Conservation (phyloP, 1,139 yeast species). For the Debaryomycetaceae sp. region DNA sequence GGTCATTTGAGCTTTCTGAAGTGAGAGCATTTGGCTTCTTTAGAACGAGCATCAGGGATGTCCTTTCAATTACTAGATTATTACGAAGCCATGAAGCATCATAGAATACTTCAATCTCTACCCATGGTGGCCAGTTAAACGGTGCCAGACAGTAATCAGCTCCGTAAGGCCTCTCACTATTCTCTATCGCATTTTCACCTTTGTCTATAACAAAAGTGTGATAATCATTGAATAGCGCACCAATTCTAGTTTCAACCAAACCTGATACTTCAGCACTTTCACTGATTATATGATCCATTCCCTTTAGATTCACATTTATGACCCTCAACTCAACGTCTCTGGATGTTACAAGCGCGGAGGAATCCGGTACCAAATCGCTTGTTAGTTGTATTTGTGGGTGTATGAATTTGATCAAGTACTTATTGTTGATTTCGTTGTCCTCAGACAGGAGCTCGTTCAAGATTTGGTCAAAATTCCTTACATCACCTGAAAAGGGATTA, state of each 20-base stretch:
- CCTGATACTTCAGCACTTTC: slow-evolving; percentile 37
- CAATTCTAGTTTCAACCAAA: slow-evolving; percentile 68
- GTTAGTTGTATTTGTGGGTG: slow-evolving; percentile 45
- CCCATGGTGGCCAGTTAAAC: slow-evolving; percentile 78
- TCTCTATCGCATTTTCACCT: slow-evolving; percentile 25
- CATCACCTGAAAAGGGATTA: slow-evolving; percentile 16
- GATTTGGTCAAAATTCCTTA: slow-evolving; percentile 31
- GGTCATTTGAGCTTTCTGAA: slow-evolving; percentile 8
- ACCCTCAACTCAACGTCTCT: slow-evolving; percentile 70
- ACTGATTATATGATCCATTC: slow-evolving; percentile 42
- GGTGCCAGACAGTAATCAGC: slow-evolving; percentile 17
- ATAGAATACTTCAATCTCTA: slow-evolving; percentile 71
- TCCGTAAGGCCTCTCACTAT: slow-evolving; percentile 25
- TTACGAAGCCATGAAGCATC: slow-evolving; percentile 55
- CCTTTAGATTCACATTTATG: slow-evolving; percentile 50
- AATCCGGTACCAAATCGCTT: slow-evolving; percentile 28
- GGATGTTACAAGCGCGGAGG: slow-evolving; percentile 55
- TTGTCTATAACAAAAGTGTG: slow-evolving; percentile 63
- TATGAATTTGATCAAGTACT: slow-evolving; percentile 37
- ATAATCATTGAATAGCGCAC: slow-evolving; percentile 64
- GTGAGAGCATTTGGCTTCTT: slow-evolving; percentile 68
- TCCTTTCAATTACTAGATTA: slow-evolving; percentile 59
- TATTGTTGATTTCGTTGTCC: slow-evolving; percentile 34
- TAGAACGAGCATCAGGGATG: slow-evolving; percentile 59
- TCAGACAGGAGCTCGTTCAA: slow-evolving; percentile 23